A percentile compares a stretch with the other conserved stretches of the same genome.
phyloP scores from a whole-genome alignment of 169 alveolate genomes.

The Hepatocystis sp. region DNA sequence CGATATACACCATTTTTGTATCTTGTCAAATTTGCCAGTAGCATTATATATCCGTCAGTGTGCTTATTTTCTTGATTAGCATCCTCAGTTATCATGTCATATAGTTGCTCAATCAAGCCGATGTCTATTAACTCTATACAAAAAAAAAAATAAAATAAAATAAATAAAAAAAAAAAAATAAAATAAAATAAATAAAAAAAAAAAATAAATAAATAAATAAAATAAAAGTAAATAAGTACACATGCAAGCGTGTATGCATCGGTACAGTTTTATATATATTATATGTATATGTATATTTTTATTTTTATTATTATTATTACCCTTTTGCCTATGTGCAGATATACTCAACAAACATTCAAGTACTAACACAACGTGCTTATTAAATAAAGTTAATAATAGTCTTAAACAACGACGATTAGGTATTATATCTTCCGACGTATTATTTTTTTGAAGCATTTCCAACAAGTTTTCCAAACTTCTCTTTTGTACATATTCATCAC shows the following conservation, averaged over 20 bases:
- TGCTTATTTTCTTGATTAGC: constrained; percentile 20
- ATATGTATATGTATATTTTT: neutral
- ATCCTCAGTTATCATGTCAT: constrained; percentile 39
- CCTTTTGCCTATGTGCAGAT: constrained; percentile 51
- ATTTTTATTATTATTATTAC: constrained; percentile 7
- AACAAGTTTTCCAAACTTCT: constrained; percentile 26
- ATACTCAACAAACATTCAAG: constrained; percentile 41
- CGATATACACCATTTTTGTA: constrained; percentile 42
- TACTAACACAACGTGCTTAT: constrained; percentile 10
- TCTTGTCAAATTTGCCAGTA: constrained; percentile 24
- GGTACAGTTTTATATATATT: neutral
- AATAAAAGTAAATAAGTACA: neutral
- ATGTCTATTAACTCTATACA: constrained; percentile 13
- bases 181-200: neutral
- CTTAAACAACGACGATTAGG: constrained; percentile 11
- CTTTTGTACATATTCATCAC: constrained; percentile 40
- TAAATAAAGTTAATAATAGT: constrained; percentile 7
- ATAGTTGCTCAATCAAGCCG: constrained; percentile 26
- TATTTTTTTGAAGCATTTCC: constrained; percentile 21
- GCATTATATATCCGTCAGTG: constrained; percentile 40
- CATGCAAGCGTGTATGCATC: neutral
- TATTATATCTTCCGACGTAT: constrained; percentile 4
- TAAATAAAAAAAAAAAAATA: neutral
- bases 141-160: neutral
- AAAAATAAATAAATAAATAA: neutral